phyloP scores from a whole-genome alignment of 139 green algal species.

The Deuterostichococcus epilithicus region DNA sequence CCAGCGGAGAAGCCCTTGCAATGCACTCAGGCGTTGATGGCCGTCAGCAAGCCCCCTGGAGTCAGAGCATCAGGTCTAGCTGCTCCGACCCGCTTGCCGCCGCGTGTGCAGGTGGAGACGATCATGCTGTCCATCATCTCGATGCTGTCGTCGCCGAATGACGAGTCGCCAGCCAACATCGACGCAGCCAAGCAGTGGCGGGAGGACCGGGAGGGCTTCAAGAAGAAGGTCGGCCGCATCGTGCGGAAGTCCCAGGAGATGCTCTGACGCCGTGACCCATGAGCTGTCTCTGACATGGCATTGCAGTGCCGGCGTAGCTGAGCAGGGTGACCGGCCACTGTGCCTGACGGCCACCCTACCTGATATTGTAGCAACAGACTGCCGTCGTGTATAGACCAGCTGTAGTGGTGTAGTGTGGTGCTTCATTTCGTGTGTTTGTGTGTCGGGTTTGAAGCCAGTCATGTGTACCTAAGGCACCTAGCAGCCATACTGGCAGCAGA shows the following conservation, averaged over 20 bases:
- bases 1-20: neutral
- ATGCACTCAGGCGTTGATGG: neutral
- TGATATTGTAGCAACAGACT: too few relatives aligned
- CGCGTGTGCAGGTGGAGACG: conserved; percentile 82
- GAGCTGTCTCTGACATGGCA: neutral
- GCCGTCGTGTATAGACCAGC: too few relatives aligned
- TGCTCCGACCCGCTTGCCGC: neutral
- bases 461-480: too few relatives aligned
- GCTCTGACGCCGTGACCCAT: conserved; percentile 39
- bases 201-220: conserved; percentile 85
- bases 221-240: conserved; percentile 79
- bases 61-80: neutral
- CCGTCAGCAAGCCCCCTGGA: neutral
- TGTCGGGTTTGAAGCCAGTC: too few relatives aligned
- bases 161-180: conserved; percentile 98
- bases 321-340: neutral
- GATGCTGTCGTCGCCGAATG: conserved; percentile 98
- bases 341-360: too few relatives aligned
- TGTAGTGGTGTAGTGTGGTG: too few relatives aligned
- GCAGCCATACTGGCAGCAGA: too few relatives aligned
- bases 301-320: too few relatives aligned
- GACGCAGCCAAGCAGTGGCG: conserved; percentile 95
- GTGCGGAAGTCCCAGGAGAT: conserved; percentile 93
- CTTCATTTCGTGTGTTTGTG: too few relatives aligned
- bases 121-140: conserved; percentile 99